Base-by-base conservation (phyloP, 306 rosid species). In the Benincasa hispida region DNA sequence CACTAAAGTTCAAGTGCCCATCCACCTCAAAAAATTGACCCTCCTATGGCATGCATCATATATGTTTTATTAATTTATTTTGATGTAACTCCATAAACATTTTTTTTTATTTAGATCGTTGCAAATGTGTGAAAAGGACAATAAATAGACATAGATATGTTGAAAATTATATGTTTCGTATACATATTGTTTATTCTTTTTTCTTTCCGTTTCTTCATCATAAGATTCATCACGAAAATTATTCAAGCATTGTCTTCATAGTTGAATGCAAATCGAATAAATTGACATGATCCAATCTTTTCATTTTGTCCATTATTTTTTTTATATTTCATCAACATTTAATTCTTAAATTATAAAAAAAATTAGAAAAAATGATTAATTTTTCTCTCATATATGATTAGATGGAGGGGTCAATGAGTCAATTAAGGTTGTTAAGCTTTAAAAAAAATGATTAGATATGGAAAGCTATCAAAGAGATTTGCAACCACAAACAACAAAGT, bases 1-100 rank as follows among this genome's bases (percentile, higher is more conserved):
- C 78, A 30, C 30, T 19, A 67, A 39, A 39, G 11, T 39, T n/a
- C 5, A 58, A 60, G 80, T 76, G 80, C 25, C 37, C 79, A 28
- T 37, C 81, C 83, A 70, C 75, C 75, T 69, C 34, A 69, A 69
- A 24, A 30, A 22, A 41, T 42, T 35, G 55, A 68, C 42, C 24
- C 74, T 68, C 74, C 55, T 35, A 35, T 65, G 8, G 54, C 54
- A 67, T 68, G 74, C 74, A 41, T 68, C 74, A 41, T 41, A 22
- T 42, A 39, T 13, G 2, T 21, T 41, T 42, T 42, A 5, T 69
- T 12, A 7, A 0, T 35, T 65, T 65, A 19, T 45, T 69, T 69
- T 8, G 39, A 70, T 70, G 39, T 47, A 70, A 70, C 75, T 19
- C 37, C 14, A 67, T 24, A 7, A 6, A 69, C 3, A 69, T 22